Conservation (phyloP, 306 rosid species). For the Prunus armeniaca region DNA sequence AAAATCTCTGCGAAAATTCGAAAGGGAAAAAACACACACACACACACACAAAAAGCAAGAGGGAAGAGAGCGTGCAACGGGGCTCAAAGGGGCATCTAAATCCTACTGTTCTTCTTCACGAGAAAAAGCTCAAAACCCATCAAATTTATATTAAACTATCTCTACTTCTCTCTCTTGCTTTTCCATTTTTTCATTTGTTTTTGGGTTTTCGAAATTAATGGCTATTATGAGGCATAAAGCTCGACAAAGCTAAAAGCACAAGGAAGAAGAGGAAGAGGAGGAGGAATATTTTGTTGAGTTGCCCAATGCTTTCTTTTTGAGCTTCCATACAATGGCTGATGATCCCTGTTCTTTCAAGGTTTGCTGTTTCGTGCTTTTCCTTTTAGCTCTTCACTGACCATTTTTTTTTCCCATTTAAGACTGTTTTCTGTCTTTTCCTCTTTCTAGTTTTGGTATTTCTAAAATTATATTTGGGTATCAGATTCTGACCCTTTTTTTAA, state of each 20-base stretch:
- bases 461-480: conserved; percentile 11
- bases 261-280: background rate
- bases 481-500: conserved; percentile 18
- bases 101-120: conserved; percentile 15
- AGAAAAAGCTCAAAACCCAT: conserved; percentile 29
- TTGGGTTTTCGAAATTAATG: conserved; percentile 7
- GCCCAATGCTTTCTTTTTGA: conserved; percentile 66
- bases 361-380: background rate
- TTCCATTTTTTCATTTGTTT: conserved; percentile 11
- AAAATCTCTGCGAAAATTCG: background rate
- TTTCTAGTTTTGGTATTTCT: background rate
- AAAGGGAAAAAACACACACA: background rate
- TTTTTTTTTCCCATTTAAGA: background rate
- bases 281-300: conserved; percentile 29
- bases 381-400: background rate
- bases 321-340: conserved; percentile 75
- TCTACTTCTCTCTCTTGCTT: conserved; percentile 32
- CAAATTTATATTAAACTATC: conserved; percentile 16
- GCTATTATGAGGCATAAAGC: conserved; percentile 37
- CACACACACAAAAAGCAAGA: background rate
- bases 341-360: conserved; percentile 83
- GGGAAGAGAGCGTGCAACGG: background rate
- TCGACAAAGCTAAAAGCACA: conserved; percentile 8
- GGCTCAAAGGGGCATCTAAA: background rate
- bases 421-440: background rate